Percentiles rank a stretch among this genome's conserved stretches.
These are phyloP conservation scores for Stachybotrys chlorohalonatus DNA, from an alignment of 2,329 filamentous ascomycete species.

Conservation along the genomic window DNA sequence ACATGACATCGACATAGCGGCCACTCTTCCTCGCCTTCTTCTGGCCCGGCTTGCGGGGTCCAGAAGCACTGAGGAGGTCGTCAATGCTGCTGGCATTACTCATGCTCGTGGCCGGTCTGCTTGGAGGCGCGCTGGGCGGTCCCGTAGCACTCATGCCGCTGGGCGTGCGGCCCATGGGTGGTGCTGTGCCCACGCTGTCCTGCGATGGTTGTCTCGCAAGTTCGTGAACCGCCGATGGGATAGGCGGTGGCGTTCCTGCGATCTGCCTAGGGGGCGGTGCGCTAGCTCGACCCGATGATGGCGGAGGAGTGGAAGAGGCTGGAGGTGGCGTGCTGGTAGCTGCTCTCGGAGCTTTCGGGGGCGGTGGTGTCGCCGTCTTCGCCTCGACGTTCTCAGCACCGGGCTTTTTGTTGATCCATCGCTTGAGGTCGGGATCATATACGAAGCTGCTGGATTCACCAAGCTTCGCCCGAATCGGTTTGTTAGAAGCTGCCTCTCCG, in stretches of 20 bases:
- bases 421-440: slow-evolving; percentile 91
- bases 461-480: slow-evolving; percentile 83
- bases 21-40: slow-evolving; percentile 75
- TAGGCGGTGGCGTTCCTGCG: slow-evolving; percentile 15
- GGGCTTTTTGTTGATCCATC: slow-evolving; percentile 96
- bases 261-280: slow-evolving; percentile 18
- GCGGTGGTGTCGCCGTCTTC: slow-evolving; percentile 65
- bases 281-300: slow-evolving; percentile 16
- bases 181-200: slow-evolving; percentile 23
- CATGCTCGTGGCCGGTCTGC: slow-evolving; percentile 69
- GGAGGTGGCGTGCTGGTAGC: slow-evolving; percentile 43
- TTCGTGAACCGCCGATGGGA: slow-evolving; percentile 17
- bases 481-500: slow-evolving; percentile 38
- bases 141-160: slow-evolving; percentile 36
- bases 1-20: slow-evolving; percentile 95
- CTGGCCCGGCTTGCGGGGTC: slow-evolving; percentile 53
- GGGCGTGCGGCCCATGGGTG: slow-evolving; percentile 37
- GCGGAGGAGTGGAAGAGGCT: slow-evolving; percentile 20
- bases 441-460: slow-evolving; percentile 90
- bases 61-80: slow-evolving; percentile 72
- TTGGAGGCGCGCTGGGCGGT: slow-evolving; percentile 44
- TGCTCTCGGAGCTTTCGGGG: slow-evolving; percentile 56
- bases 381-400: slow-evolving; percentile 53
- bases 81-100: slow-evolving; percentile 93
- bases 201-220: slow-evolving; percentile 24